Conservation (phyloP, 1,284 basidiomycete species). For the Leccinum solheimii region DNA sequence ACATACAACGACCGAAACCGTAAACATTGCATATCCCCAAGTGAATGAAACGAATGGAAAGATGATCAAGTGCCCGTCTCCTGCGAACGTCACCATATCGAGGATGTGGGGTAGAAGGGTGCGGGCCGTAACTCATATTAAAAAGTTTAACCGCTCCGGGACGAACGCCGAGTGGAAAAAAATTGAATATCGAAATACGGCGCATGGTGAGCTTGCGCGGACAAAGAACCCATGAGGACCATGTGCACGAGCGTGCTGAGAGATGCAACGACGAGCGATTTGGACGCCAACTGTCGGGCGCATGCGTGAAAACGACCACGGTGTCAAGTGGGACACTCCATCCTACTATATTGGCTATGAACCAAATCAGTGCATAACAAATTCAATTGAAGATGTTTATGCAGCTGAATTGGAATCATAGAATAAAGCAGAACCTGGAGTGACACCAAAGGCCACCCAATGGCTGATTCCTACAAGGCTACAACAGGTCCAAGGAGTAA, state of each 20-base stretch:
- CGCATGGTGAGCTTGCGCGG: not conserved
- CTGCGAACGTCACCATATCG: slow-evolving; percentile 5
- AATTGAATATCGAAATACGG: not conserved
- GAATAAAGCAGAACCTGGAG: slow-evolving; percentile 29
- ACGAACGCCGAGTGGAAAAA: not conserved
- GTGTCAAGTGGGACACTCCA: slow-evolving; percentile 27
- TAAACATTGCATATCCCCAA: not conserved
- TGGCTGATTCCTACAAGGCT: slow-evolving; percentile 9
- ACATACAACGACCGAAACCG: not conserved
- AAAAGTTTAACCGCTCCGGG: slow-evolving; percentile 27
- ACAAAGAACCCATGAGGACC: not conserved
- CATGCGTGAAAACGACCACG: slow-evolving; percentile 10
- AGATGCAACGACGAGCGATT: not conserved
- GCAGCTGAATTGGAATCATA: slow-evolving; percentile 36
- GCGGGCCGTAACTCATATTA: slow-evolving; percentile 22
- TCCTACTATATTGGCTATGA: slow-evolving; percentile 37
- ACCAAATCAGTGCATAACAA: slow-evolving; percentile 33
- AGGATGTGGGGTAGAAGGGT: slow-evolving; percentile 16
- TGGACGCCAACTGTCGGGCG: not conserved
- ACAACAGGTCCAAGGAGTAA: slow-evolving; percentile 2
- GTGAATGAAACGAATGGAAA: not conserved
- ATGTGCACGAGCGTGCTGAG: not conserved
- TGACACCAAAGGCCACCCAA: slow-evolving; percentile 32
- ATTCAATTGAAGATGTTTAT: slow-evolving; percentile 31
- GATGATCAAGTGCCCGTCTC: not conserved